Base-by-base conservation (phyloP, 2,329 filamentous ascomycete species). In the Cordyceps cateniannulata region DNA sequence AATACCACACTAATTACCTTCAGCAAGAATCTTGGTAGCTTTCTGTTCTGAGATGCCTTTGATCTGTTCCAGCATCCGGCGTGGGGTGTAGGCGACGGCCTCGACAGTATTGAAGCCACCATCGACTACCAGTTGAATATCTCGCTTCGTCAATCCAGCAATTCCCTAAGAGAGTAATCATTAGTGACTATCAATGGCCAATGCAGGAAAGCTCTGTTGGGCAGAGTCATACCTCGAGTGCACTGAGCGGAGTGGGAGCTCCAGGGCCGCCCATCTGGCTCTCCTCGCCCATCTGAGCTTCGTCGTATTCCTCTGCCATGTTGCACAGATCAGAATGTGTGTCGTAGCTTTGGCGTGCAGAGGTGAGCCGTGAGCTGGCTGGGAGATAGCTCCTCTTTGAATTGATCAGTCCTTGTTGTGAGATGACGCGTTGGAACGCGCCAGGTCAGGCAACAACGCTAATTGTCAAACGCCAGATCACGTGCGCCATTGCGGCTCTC, bases 31-130 rank as follows among this genome's bases (percentile, higher is more conserved):
- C 71, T 98, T 98, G 38, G 85, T 87, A 2, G 96, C 95, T 73
- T 99, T 99, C 70, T 96, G 90, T 76, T 98, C 93, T 1, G 95
- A 99, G 38, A 99, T 96, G 61, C 95, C 95, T 74, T 98, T 99
- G 75, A 99, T 93, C 73, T 96, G 91, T 74, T 99, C 93, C 20
- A 99, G 78, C 61, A 88, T 79, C 69, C 93, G 85, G 58, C 84
- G 89, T 72, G 95, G 85, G 3, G 85, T 98, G 72, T 99, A 99
- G 54, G 95, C 95, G 63, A 99, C 89, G 2, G 93, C 88, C 75
- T 99, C 95, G 42, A 99, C 92, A 0, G 95, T 99, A 72, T 98
- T 91, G 74, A 87, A 98, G 5, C 95, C 95, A 44, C 90, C 93
- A 69, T 98, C 93, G 20, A 96, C 80, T 24, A 99, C 85, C 44